These are phyloP conservation scores for Anthoceros angustus DNA, from an alignment of 225 moss, liverwort and hornwort genomes.

Conservation along the genomic window DNA sequence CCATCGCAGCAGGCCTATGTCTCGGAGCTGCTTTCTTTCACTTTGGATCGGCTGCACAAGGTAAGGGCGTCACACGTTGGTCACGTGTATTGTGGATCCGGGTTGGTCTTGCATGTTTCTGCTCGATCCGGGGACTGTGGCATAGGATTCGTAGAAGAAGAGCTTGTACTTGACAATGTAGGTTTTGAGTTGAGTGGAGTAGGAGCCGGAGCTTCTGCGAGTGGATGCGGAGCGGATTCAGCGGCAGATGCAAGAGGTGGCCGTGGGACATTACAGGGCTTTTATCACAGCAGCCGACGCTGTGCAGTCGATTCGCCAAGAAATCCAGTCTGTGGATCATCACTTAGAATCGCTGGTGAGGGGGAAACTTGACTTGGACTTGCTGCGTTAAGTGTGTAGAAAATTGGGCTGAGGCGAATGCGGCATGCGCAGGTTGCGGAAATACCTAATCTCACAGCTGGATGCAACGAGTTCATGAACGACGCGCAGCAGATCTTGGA, in stretches of 20 bases:
- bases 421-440: slow-evolving; percentile 45
- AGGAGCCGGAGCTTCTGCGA: slow-evolving; percentile 87
- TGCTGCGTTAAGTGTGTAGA: background rate
- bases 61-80: slow-evolving; percentile 9
- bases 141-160: too few species aligned
- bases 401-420: background rate
- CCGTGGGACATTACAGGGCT: slow-evolving; percentile 80
- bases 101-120: too few species aligned
- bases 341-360: slow-evolving; percentile 63
- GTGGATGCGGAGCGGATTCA: slow-evolving; percentile 92
- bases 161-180: background rate
- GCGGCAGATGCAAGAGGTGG: slow-evolving; percentile 97
- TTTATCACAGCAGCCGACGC: slow-evolving; percentile 96
- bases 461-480: slow-evolving; percentile 91
- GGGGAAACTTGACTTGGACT: background rate
- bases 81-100: too few species aligned
- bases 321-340: slow-evolving; percentile 76
- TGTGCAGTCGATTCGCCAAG: slow-evolving; percentile 71
- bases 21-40: slow-evolving; percentile 69
- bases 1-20: slow-evolving; percentile 58
- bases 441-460: slow-evolving; percentile 74
- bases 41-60: slow-evolving; percentile 67
- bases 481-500: slow-evolving; percentile 85
- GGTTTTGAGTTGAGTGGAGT: slow-evolving; percentile 4
- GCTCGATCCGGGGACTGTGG: too few species aligned